Conservation (phyloP, 2,329 filamentous ascomycete genomes). For the Penicillium expansum region DNA sequence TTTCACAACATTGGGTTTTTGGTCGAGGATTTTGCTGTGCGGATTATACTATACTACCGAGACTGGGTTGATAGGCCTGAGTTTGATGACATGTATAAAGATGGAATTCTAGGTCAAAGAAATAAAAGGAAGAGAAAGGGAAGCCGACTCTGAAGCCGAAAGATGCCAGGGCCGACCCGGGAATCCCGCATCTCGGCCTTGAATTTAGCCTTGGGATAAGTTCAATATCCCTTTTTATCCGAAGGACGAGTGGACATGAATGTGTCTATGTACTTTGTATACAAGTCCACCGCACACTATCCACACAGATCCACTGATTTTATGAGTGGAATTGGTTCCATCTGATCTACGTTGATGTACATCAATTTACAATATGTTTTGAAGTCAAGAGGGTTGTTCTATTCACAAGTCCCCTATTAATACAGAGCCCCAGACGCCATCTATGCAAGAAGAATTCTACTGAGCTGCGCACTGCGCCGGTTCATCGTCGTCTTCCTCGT, state of each 20-base stretch:
- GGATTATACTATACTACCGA: neutral
- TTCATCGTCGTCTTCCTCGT: constrained; percentile 49
- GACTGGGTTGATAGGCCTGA: neutral
- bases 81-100: neutral
- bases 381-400: neutral
- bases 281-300: constrained; percentile 42
- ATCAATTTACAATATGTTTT: neutral
- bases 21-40: neutral
- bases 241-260: neutral
- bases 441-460: constrained; percentile 36
- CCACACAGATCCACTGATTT: constrained; percentile 18
- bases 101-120: neutral
- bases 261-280: neutral
- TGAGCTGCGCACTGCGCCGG: constrained; percentile 51
- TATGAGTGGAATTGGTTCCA: neutral
- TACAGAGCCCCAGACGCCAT: constrained; percentile 28
- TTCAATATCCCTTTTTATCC: neutral
- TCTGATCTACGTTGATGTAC: neutral
- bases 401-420: constrained; percentile 11
- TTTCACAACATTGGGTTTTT: neutral
- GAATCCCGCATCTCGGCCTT: neutral
- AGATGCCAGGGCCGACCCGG: neutral
- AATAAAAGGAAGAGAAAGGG: neutral
- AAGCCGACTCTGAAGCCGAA: neutral
- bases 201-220: neutral